Base-by-base conservation (phyloP, 306 rosid genomes). In the Lithocarpus polystachyus region DNA sequence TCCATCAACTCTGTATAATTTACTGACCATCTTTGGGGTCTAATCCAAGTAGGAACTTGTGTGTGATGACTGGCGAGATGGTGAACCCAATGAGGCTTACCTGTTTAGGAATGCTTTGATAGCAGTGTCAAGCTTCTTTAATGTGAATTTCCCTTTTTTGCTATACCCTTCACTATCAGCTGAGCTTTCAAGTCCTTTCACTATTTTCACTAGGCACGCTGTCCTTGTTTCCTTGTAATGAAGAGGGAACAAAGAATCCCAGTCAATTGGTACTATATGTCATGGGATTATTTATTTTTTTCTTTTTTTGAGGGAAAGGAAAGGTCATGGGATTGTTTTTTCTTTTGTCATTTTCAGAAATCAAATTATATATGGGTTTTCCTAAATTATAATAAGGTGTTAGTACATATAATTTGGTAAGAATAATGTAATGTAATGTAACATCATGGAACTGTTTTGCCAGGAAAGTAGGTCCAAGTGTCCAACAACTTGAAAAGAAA, bases 171-270 rank as follows among this genome's bases (percentile, higher is more conserved):
- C 80, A 77, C 73, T 15, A 5, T 73, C 82, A 51, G 81, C 74
- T 68, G 84, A 68, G 79, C 87, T 79, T 82, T 89, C 87, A 70
- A 83, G 55, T 40, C 81, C 70, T 59, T 62, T 69, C 81, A 64
- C 35, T 59, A 40, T 40, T 40, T 40, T 40, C 45, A 40, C 45
- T 77, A 37, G 56, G 62, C 70, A 45, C 75, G 83, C 82, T 76
- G 79, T 56, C 77, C 68, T 69, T 57, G 79, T 72, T 76, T 84
- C 69, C 72, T 67, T 79, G 82, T 68, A 77, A 79, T 82, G 81
- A 75, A 68, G 75, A 72, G 81, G 86, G 87, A 84, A 82, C 84
- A 86, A 75, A 72, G 61, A 15, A 69, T 77, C 72, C 83, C n/a
- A 43, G 31, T 40, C 11, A 15, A 55, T n/a, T 11, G 33, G 31